phyloP scores from a whole-genome alignment of 2,329 filamentous ascomycete species.

The Endoconidiophora laricicola region DNA sequence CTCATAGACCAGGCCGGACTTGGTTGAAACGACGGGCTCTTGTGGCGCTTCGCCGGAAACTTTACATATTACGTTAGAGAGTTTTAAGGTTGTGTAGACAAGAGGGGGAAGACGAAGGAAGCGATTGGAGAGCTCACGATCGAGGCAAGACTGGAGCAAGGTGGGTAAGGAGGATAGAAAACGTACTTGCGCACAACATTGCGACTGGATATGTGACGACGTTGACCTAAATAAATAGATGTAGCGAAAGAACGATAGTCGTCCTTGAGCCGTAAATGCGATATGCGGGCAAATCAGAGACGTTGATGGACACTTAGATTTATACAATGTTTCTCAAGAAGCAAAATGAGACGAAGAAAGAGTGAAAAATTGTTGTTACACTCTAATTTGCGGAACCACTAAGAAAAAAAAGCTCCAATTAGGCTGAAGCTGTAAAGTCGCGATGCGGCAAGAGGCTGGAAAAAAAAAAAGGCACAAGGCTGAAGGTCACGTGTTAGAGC shows the following conservation, averaged over 20 bases:
- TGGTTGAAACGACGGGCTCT: conserved; percentile 84
- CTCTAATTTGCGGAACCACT: not conserved
- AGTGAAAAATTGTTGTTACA: no score
- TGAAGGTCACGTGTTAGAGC: conserved; percentile 9
- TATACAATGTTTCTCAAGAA: no score
- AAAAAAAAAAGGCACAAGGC: conserved; percentile 11
- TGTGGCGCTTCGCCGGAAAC: conserved; percentile 95
- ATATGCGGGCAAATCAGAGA: not conserved
- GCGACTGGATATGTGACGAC: conserved; percentile 15
- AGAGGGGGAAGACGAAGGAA: not conserved
- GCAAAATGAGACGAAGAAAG: no score
- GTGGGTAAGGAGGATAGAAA: not conserved
- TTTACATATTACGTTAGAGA: conserved; percentile 20
- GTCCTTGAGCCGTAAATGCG: not conserved
- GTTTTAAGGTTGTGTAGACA: conserved; percentile 10
- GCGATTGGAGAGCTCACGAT: not conserved
- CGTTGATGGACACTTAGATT: no score
- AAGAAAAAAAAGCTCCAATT: not conserved
- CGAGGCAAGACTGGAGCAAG: not conserved
- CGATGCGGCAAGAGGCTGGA: conserved; percentile 9
- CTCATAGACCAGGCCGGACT: conserved; percentile 88
- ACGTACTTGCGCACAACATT: conserved; percentile 35
- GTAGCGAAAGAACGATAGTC: not conserved
- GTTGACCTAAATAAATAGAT: not conserved
- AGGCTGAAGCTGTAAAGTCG: not conserved